Evolutionary conservation across 139 green algal species (phyloP).

Genomic region (Yamagishiella unicocca): DNA sequence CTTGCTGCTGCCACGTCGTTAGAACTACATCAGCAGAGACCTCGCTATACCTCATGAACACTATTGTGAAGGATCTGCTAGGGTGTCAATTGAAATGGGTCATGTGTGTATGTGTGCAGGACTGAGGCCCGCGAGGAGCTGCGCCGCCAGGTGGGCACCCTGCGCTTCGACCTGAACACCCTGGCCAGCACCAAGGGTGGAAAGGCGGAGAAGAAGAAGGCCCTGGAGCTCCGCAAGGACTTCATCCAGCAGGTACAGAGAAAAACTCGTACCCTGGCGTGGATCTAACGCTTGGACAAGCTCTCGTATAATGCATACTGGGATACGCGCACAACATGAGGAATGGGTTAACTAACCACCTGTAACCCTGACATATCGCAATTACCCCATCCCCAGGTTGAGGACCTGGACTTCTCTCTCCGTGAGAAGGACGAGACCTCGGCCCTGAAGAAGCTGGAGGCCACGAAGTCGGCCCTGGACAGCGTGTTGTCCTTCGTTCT

Average conservation of each 20-base stretch:
- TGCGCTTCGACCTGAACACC: slow-evolving; percentile 93
- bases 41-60: too few relatives aligned
- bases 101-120: slow-evolving; percentile 64
- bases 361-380: too few relatives aligned
- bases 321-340: too few relatives aligned
- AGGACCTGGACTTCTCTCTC: slow-evolving; percentile 89
- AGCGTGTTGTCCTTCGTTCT: slow-evolving; percentile 63
- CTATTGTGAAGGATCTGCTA: too few relatives aligned
- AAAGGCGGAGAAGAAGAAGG: slow-evolving; percentile 88
- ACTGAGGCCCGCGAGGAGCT: slow-evolving; percentile 89
- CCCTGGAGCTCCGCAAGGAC: slow-evolving; percentile 73
- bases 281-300: too few relatives aligned
- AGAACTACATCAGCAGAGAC: too few relatives aligned
- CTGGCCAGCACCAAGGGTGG: slow-evolving; percentile 71
- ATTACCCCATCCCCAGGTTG: too few relatives aligned
- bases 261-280: too few relatives aligned
- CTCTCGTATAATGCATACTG: too few relatives aligned
- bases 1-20: too few relatives aligned
- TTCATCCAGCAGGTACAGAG: slow-evolving; percentile 76
- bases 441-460: slow-evolving; percentile 67
- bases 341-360: too few relatives aligned
- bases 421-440: slow-evolving; percentile 85
- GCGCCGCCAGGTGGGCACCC: slow-evolving; percentile 86
- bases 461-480: slow-evolving; percentile 75
- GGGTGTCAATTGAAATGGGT: too few relatives aligned